Evolutionary conservation across 371 early-diverging fungal species (phyloP), one percentile per base, ranked within the genome.

Genomic region (Conidiobolus incongruus): DNA sequence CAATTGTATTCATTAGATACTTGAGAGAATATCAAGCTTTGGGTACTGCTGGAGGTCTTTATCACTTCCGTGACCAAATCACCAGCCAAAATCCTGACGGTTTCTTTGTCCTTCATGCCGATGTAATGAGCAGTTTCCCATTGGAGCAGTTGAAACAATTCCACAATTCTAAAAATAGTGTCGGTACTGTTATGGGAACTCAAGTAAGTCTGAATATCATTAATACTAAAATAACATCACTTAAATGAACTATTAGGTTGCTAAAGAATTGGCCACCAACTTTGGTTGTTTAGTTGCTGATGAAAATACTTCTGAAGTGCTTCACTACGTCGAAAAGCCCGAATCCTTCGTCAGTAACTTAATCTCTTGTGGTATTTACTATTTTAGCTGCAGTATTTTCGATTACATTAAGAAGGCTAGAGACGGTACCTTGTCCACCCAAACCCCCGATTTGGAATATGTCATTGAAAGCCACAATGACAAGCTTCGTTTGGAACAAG

Each of bases 271-370:
- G 44, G 88, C 86, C 28, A 70, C 70, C 47, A 76, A 77, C 51
- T 95, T 80, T 62, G 95, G 95, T 34, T 89, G 87, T 62, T 57
- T 95, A 31, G 87, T 92, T 10, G 70, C 82, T n/a, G 74, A 88
- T 51, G 62, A 72, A 8, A 76, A 75, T 29, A 84, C 81, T 11
- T 60, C 72, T 37, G 77, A 87, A 54, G 91, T 92, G 0, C 63
- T 83, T 45, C 95, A 95, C 60, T 95, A 92, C 58, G 95, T 91
- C 24, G 93, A 95, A 55, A 95, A 95, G 62, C 95, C 93, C 13
- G 87, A 91, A 54, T 69, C 85, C 0, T 90, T 86, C 52, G 70
- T 95, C 48, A 85, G 87, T 38, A 82, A 95, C 58, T 53, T 87
- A 53, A 89, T 89, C 51, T 84, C 85, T 17, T 88, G 91, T 44